These are phyloP conservation scores for Lupinus albus DNA, from an alignment of 306 rosid species.

Conservation along the genomic window DNA sequence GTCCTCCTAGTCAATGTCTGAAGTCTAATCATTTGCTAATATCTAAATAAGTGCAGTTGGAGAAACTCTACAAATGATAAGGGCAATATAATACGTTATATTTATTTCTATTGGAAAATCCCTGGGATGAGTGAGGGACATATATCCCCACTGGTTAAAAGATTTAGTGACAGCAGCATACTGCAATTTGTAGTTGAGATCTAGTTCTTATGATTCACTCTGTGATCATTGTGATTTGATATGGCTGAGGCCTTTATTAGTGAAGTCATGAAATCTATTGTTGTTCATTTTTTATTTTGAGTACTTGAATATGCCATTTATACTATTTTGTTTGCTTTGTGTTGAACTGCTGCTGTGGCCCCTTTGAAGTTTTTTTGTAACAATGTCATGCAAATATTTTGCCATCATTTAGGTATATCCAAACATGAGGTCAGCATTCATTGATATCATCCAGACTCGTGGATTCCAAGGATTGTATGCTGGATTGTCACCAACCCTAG, in stretches of 20 bases:
- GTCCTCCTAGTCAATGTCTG: neutral
- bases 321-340: slow-evolving; percentile 26
- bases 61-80: neutral
- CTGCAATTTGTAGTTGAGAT: slow-evolving; percentile 2
- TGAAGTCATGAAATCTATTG: slow-evolving; percentile 14
- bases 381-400: slow-evolving; percentile 35
- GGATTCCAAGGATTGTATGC: slow-evolving; percentile 84
- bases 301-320: neutral
- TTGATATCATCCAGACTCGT: slow-evolving; percentile 64
- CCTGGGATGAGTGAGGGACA: slow-evolving; percentile 5
- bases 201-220: neutral
- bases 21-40: neutral
- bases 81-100: neutral
- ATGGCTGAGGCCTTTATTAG: neutral
- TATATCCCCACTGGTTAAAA: neutral
- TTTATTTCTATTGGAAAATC: neutral
- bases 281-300: neutral
- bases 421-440: slow-evolving; percentile 83
- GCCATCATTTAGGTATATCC: slow-evolving; percentile 70
- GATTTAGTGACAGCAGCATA: neutral
- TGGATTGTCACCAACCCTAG: slow-evolving; percentile 89
- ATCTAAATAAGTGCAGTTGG: neutral
- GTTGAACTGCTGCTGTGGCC: slow-evolving; percentile 15
- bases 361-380: slow-evolving; percentile 29
- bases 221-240: slow-evolving; percentile 3